Evolutionary conservation across 805 yeast species (phyloP).

Genomic region (Hanseniaspora jakobsenii): DNA sequence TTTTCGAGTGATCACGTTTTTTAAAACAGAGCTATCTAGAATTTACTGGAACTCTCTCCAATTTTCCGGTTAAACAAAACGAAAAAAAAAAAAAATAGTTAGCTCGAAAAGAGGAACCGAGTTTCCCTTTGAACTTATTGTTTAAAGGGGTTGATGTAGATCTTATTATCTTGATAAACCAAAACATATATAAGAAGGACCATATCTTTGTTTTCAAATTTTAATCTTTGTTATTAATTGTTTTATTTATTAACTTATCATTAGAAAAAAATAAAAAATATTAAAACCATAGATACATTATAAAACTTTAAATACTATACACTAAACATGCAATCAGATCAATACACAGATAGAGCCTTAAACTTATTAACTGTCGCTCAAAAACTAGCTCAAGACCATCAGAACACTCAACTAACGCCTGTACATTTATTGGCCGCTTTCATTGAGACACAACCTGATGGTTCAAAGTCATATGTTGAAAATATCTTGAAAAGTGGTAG

Average conservation of each 20-base stretch:
- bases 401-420: constrained; percentile 77
- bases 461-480: constrained; percentile 55
- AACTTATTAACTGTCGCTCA: constrained; percentile 67
- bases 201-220: too few relatives aligned
- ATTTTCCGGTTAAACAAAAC: too few relatives aligned
- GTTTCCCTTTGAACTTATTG: too few relatives aligned
- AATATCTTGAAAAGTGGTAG: constrained; percentile 76
- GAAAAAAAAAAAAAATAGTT: too few relatives aligned
- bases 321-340: constrained; percentile 39
- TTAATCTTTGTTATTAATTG: too few relatives aligned
- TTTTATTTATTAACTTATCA: too few relatives aligned
- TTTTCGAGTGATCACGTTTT: background rate
- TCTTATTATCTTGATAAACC: too few relatives aligned
- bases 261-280: background rate
- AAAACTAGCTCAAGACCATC: constrained; percentile 70
- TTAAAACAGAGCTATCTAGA: background rate
- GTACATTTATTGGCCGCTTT: constrained; percentile 85
- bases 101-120: too few relatives aligned
- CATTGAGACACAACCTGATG: constrained; percentile 48
- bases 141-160: too few relatives aligned
- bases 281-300: background rate
- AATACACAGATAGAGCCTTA: constrained; percentile 89
- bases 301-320: background rate
- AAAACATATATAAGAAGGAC: too few relatives aligned
- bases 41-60: background rate